Percentiles rank a stretch among this genome's conserved stretches.
These are phyloP conservation scores for Rhizophagus sp. DNA, from an alignment of 192 early-diverging fungal genomes.

Conservation along the genomic window DNA sequence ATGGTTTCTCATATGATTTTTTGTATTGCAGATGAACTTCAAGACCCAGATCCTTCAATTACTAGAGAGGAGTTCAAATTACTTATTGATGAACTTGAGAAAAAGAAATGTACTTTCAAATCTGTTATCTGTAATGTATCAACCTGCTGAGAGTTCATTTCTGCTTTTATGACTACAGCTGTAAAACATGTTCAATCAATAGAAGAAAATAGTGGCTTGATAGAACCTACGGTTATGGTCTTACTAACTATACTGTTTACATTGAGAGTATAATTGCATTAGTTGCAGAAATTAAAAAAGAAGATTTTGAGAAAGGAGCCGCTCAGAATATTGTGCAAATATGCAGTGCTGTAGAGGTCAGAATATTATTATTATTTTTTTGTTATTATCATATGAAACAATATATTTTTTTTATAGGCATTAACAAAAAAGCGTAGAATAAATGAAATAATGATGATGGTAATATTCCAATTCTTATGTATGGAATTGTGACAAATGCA, in stretches of 20 bases:
- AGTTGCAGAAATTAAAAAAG: not conserved
- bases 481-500: slow-evolving; percentile 22
- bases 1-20: no score
- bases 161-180: not conserved
- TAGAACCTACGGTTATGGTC: not conserved
- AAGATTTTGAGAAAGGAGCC: slow-evolving; percentile 8
- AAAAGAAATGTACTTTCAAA: not conserved
- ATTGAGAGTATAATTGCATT: not conserved
- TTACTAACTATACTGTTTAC: not conserved
- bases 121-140: not conserved
- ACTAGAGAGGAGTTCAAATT: no score
- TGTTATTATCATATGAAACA: no score
- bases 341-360: slow-evolving; percentile 3
- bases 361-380: no score
- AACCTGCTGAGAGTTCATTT: slow-evolving; percentile 5
- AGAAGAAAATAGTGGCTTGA: slow-evolving; percentile 5
- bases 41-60: no score
- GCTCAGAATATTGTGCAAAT: slow-evolving; percentile 12
- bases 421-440: not conserved
- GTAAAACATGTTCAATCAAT: not conserved
- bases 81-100: slow-evolving; percentile 6
- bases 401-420: not conserved
- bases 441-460: not conserved
- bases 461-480: not conserved
- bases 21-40: no score